Evolutionary conservation across 2,329 filamentous ascomycete species (phyloP).

Genomic region (Colletotrichum musae): DNA sequence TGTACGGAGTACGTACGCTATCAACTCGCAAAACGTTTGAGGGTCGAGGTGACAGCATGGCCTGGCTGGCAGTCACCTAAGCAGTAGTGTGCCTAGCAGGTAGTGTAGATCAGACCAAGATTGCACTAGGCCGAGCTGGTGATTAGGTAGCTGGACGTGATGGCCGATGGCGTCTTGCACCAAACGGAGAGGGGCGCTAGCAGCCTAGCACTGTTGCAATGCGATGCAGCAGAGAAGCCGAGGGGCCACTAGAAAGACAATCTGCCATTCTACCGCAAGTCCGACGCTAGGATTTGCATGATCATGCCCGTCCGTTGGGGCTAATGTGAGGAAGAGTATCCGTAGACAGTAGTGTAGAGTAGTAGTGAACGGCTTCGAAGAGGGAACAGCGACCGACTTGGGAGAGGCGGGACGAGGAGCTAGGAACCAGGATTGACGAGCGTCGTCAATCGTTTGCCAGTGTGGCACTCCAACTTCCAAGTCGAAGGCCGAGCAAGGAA

Average conservation of each 20-base stretch:
- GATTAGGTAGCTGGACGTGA: background rate
- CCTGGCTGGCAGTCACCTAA: too few relatives aligned
- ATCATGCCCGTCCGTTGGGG: conserved; percentile 24
- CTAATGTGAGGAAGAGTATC: conserved; percentile 9
- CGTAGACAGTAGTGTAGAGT: background rate
- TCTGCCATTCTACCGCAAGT: conserved; percentile 36
- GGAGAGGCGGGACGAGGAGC: background rate
- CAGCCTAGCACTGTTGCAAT: conserved; percentile 13
- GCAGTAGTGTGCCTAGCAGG: too few relatives aligned
- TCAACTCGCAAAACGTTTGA: too few relatives aligned
- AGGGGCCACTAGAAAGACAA: conserved; percentile 14
- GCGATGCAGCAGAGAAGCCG: conserved; percentile 6
- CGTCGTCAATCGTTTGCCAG: too few relatives aligned
- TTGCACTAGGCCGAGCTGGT: conserved; percentile 21
- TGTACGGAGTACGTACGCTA: too few relatives aligned
- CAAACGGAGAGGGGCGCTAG: conserved; percentile 5
- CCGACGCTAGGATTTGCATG: conserved; percentile 8
- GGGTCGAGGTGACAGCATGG: background rate
- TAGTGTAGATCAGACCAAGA: conserved; percentile 3
- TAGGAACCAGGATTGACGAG: background rate
- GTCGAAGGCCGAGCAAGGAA: too few relatives aligned
- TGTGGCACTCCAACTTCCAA: too few relatives aligned
- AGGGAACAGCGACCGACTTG: background rate
- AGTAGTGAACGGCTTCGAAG: background rate
- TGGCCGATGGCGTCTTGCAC: conserved; percentile 25